Evolutionary conservation across 2,329 filamentous ascomycete genomes (phyloP).

Genomic region (Pezicula radicicola): DNA sequence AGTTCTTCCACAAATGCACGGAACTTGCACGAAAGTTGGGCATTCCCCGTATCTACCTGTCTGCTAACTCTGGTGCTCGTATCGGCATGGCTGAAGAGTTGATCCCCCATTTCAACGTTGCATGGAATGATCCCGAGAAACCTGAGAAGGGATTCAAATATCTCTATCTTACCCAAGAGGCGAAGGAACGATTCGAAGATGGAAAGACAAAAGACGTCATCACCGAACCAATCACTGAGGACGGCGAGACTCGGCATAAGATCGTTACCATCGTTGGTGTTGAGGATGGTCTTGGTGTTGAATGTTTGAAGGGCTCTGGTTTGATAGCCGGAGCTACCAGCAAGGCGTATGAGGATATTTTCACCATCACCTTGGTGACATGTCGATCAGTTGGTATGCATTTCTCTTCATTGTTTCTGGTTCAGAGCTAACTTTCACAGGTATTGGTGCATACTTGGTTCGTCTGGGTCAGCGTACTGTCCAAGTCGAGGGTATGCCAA

Average conservation of each 20-base stretch:
- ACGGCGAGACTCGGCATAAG: conserved; percentile 88
- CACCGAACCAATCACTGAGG: conserved; percentile 81
- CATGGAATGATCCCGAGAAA: conserved; percentile 82
- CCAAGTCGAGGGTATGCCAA: conserved; percentile 97
- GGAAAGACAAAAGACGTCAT: conserved; percentile 73
- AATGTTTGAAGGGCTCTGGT: conserved; percentile 95
- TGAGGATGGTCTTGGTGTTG: conserved; percentile 95
- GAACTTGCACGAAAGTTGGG: conserved; percentile 91
- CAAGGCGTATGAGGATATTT: conserved; percentile 96
- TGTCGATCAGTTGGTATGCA: conserved; percentile 86
- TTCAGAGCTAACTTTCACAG: conserved; percentile 37
- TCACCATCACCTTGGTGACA: conserved; percentile 95
- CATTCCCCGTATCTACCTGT: conserved; percentile 95
- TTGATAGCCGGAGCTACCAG: conserved; percentile 97
- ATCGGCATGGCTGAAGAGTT: conserved; percentile 96
- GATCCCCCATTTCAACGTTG: conserved; percentile 94
- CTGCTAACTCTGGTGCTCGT: conserved; percentile 97
- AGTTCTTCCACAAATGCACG: conserved; percentile 99
- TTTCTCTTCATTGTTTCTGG: conserved; percentile 1
- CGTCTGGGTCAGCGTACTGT: conserved; percentile 97
- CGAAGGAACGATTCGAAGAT: conserved; percentile 84
- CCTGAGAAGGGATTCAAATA: conserved; percentile 95
- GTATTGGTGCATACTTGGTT: conserved; percentile 97
- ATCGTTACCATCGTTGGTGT: conserved; percentile 91
- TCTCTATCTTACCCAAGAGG: conserved; percentile 84